Conservation (phyloP, 441 rosid species). For the Arabidopsis hybrid region DNA sequence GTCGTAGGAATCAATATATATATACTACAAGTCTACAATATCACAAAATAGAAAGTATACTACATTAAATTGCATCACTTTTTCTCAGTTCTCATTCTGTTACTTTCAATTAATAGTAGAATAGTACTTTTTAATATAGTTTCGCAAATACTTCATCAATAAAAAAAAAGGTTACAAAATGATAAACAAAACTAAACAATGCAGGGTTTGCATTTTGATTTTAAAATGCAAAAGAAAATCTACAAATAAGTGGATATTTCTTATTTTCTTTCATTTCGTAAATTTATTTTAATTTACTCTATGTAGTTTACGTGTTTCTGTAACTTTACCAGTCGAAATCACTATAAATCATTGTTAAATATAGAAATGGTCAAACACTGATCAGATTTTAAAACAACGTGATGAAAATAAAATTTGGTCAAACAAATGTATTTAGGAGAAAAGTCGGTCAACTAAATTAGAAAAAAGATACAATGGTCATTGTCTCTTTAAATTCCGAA, state of each 20-base stretch:
- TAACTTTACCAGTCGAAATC: no score
- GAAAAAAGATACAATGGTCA: slow-evolving; percentile 36
- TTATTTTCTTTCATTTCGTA: no score
- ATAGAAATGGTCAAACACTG: neutral
- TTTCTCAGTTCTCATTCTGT: neutral
- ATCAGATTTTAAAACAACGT: neutral
- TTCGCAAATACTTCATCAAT: no score
- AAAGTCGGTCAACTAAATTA: slow-evolving; percentile 43
- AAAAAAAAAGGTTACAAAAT: no score
- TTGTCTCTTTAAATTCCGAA: slow-evolving; percentile 34
- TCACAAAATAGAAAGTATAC: neutral
- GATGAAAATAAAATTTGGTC: slow-evolving; percentile 15
- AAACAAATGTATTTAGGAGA: slow-evolving; percentile 31
- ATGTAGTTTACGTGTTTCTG: no score
- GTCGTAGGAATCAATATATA: neutral
- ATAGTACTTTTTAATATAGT: no score
- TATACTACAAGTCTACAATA: no score
- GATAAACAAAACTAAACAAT: no score
- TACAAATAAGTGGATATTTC: no score
- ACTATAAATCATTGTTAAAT: neutral
- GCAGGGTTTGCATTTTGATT: no score
- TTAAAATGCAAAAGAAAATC: no score
- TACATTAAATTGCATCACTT: neutral
- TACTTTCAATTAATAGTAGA: neutral
- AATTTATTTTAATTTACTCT: neutral